These are phyloP conservation scores for Mycena maculata DNA, from an alignment of 768 basidiomycete species.

Conservation along the genomic window DNA sequence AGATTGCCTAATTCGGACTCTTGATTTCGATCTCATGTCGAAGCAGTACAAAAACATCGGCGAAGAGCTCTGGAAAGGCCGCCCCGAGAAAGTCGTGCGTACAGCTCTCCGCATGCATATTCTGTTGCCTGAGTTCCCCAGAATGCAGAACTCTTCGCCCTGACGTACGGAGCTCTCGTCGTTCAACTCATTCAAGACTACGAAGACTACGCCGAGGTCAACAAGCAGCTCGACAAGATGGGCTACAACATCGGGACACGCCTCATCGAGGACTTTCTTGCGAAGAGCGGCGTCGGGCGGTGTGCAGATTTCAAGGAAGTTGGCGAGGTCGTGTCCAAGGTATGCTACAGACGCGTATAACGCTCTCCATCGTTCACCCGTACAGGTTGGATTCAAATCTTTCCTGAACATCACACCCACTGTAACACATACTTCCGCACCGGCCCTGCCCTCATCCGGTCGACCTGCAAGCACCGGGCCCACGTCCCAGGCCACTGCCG, in stretches of 20 bases:
- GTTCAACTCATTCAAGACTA: conserved; percentile 99
- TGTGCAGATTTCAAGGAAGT: conserved; percentile 95
- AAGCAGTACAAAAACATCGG: conserved; percentile 91
- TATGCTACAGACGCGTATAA: conserved; percentile 50
- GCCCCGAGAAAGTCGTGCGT: conserved; percentile 94
- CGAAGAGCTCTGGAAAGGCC: conserved; percentile 95
- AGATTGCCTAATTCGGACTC: conserved; percentile 13
- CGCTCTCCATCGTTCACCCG: not conserved
- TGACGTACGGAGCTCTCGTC: conserved; percentile 97
- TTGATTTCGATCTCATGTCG: conserved; percentile 25
- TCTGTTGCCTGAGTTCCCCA: conserved; percentile 49
- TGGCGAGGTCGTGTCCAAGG: conserved; percentile 96
- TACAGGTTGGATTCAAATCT: conserved; percentile 96
- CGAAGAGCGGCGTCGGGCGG: conserved; percentile 89
- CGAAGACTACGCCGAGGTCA: conserved; percentile 95
- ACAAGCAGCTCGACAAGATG: conserved; percentile 99
- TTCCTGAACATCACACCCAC: conserved; percentile 93
- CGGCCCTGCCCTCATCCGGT: conserved; percentile 60
- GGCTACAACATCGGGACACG: conserved; percentile 98
- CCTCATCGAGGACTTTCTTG: conserved; percentile 97
- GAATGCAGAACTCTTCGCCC: conserved; percentile 97
- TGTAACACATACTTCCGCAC: conserved; percentile 75
- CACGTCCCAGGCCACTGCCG: conserved; percentile 56
- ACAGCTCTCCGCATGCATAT: conserved; percentile 1
- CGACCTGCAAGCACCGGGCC: conserved; percentile 55